Evolutionary conservation across 805 yeast species (phyloP), one percentile per base, ranked within the genome.

Genomic region (Phaffomyces thermotolerans): DNA sequence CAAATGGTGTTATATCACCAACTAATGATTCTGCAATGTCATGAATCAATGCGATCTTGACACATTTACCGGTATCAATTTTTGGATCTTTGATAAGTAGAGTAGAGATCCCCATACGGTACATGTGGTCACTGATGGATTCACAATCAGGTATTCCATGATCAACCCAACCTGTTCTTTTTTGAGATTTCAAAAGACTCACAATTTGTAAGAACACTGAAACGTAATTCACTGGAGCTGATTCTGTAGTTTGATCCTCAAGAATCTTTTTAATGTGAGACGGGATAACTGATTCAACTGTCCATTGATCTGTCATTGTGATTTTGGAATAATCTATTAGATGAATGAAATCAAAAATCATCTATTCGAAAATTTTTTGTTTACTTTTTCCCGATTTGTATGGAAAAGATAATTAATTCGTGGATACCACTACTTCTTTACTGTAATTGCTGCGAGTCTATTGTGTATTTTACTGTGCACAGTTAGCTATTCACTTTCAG

Each of bases 151-250:
- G 37, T 22, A 70, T 59, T 12, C 60, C 64, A 56, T 77, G 78
- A 58, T 88, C 91, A 18, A 91, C 64, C 98, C 98, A 91, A 2
- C 99, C 99, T 0, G 99, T 91, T 60, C 99, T 75, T 52, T 74
- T 79, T 57, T 87, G 91, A 5, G 78, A 69, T 63, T 91, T 91
- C 53, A 91, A 69, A 30, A 79, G 70, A 41, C 82, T 73, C 0
- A 87, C 75, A 29, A 88, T 75, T 57, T 86, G 87, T 41, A 78
- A 62, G 49, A 79, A 76, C 14, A 76, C 75, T 36, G 78, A 55
- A 41, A 80, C 72, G 59, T 79, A 77, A 53, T 76, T 75, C 40
- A 68, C 56, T 8, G 38, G 33, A 14, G 45, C 25, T 13, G 45
- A 24, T 44, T 69, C 55, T 38, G 43, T 53, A 25, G 37, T 9